A percentile compares a stretch with the other conserved stretches of the same genome.
phyloP scores from a whole-genome alignment of 345 rosid species.

The Boechera divaricarpa region DNA sequence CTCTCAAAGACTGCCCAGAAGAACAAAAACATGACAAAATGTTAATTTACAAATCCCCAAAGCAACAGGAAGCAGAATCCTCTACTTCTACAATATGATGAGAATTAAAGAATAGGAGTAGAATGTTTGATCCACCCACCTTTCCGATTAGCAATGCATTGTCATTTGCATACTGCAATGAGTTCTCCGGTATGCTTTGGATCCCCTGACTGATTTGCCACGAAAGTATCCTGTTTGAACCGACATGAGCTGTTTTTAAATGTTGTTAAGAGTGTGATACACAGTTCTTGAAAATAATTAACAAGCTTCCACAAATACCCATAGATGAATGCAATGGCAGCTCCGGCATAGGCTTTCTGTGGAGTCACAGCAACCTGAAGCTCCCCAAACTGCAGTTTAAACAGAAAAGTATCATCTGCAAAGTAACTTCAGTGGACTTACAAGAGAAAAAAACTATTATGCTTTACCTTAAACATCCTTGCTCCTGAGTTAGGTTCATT shows the following conservation, averaged over 20 bases:
- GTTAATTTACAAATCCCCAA: background rate
- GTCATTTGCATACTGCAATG: conserved; percentile 88
- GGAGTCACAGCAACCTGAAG: conserved; percentile 85
- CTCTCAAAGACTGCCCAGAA: conserved; percentile 75
- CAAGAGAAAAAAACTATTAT: background rate
- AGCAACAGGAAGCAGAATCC: background rate
- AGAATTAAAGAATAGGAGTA: background rate
- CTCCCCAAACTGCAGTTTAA: conserved; percentile 77
- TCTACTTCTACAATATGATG: background rate
- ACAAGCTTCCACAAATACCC: conserved; percentile 57
- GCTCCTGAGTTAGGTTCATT: conserved; percentile 53
- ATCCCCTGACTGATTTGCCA: conserved; percentile 82
- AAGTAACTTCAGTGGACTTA: conserved; percentile 6
- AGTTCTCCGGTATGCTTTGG: conserved; percentile 76
- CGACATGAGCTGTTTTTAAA: background rate
- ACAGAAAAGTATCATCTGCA: conserved; percentile 4
- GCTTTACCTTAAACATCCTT: conserved; percentile 74
- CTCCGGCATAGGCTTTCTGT: conserved; percentile 75
- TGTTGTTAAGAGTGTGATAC: conserved; percentile 3
- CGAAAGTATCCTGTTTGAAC: conserved; percentile 68
- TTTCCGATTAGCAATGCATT: conserved; percentile 81
- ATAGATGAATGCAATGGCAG: conserved; percentile 64
- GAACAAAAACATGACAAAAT: conserved; percentile 23
- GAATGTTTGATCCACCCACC: conserved; percentile 49
- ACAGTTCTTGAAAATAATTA: conserved; percentile 6